These are phyloP conservation scores for Rubia balearica DNA, from an alignment of 305 asterid genomes.

Conservation along the genomic window DNA sequence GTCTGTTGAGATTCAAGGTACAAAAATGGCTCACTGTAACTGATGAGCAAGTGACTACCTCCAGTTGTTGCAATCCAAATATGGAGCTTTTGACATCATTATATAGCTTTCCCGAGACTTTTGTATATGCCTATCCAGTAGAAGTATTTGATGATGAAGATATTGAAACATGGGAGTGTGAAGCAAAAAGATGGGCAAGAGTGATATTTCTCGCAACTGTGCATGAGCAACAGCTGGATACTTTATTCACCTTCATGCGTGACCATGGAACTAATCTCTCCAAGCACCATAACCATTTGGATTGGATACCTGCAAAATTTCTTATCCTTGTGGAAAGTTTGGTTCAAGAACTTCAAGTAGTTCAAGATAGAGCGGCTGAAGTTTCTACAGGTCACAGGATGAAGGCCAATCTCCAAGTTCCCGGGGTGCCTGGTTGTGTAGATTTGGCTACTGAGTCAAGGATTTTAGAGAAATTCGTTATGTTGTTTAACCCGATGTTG, in stretches of 20 bases:
- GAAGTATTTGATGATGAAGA: constrained; percentile 73
- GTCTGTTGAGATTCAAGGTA: constrained; percentile 53
- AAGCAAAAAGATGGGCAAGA: constrained; percentile 84
- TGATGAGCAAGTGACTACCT: constrained; percentile 15
- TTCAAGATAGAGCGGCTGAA: constrained; percentile 43
- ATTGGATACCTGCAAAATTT: constrained; percentile 62
- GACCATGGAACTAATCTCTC: constrained; percentile 46
- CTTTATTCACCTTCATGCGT: constrained; percentile 50
- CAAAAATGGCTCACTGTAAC: constrained; percentile 55
- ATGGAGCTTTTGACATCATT: constrained; percentile 44
- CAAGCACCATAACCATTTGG: constrained; percentile 35
- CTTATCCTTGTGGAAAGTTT: constrained; percentile 62
- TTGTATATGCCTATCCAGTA: constrained; percentile 35
- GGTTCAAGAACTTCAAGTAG: constrained; percentile 64
- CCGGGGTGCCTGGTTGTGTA: constrained; percentile 25
- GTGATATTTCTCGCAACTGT: constrained; percentile 56
- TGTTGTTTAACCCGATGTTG: constrained; percentile 46
- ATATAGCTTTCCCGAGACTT: constrained; percentile 48
- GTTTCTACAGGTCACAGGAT: constrained; percentile 30
- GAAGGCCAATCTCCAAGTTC: constrained; percentile 28
- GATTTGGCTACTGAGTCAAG: constrained; percentile 28
- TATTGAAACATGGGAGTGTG: constrained; percentile 70
- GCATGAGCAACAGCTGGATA: constrained; percentile 40
- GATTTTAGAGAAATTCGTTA: constrained; percentile 42
- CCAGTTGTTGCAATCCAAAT: constrained; percentile 16